Conservation (phyloP, 2,329 filamentous ascomycete species). For the Penicillium sclerotigenum region DNA sequence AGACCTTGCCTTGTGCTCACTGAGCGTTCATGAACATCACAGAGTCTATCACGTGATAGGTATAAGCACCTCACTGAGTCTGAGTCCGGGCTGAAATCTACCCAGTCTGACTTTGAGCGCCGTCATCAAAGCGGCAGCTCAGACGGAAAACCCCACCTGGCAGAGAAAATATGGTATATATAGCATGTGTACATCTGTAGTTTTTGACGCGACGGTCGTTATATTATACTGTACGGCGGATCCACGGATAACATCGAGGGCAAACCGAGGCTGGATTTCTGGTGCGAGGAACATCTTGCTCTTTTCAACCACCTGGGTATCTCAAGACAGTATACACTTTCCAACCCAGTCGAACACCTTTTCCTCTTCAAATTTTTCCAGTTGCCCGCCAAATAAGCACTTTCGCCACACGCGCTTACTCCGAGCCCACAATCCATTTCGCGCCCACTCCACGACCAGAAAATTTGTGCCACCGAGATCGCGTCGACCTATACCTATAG, state of each 20-base stretch:
- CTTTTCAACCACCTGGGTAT: not conserved
- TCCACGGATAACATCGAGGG: conserved; percentile 20
- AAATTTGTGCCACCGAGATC: conserved; percentile 8
- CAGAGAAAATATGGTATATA: too few species aligned
- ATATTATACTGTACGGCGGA: not conserved
- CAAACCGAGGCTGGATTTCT: conserved; percentile 3
- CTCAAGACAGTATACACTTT: not conserved
- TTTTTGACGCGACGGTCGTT: not conserved
- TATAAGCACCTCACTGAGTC: too few species aligned
- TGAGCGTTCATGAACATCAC: too few species aligned
- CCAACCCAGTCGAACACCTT: not conserved
- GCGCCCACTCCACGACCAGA: conserved; percentile 1
- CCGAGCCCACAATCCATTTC: conserved; percentile 21
- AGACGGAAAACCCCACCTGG: too few species aligned
- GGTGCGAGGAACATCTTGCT: not conserved
- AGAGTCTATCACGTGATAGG: too few species aligned
- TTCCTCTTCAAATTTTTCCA: not conserved
- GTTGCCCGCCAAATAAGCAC: not conserved
- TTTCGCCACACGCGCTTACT: conserved; percentile 21
- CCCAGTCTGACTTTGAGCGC: too few species aligned
- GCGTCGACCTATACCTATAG: conserved; percentile 12
- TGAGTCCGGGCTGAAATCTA: too few species aligned
- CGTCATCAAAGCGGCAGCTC: too few species aligned
- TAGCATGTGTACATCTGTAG: too few species aligned
- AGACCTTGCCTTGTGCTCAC: too few species aligned